Evolutionary conservation across 1,284 basidiomycete genomes (phyloP), one percentile per base, ranked within the genome.

Genomic region (Heterobasidion annosum): DNA sequence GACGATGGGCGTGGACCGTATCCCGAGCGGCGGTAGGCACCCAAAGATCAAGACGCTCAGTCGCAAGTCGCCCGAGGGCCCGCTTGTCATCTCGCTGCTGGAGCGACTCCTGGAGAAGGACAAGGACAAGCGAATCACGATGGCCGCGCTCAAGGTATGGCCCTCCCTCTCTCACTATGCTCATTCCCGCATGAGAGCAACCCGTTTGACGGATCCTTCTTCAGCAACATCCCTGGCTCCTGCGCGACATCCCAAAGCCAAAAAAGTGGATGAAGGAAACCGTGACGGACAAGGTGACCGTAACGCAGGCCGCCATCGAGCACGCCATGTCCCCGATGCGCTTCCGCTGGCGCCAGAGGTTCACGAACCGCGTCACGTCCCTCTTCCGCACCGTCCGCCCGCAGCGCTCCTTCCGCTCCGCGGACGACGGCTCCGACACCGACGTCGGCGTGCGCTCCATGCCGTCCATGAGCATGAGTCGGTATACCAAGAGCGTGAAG

Each of bases 91-190:
- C 47, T 77, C 84, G 58, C 72, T 98, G 49, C 73, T 99, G 16
- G 78, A 84, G 48, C 73, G 78, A 32, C 72, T 98, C 59, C 76
- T 99, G 46, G 82, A 92, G 67, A 98, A 98, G 74, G 88, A 96
- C 64, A 81, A 82, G 4, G 68, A 68, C 15, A 81, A 82, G 67
- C 81, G 96, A 51, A 92, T 96, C 55, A 88, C 83, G 33, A 77
- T 98, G 43, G 82, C 87, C 43, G 78, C 90, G 61, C 85, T 95
- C 61, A 98, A 97, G 82, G 91, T 93, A 64, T 63, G 81, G 67
- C 47, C 33, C 13, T 35, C 34, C 43, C 52, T 53, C 56, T 40
- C 47, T 52, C 54, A 54, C 45, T 58, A 50, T 55, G 53, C 53
- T 50, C 42, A 53, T 54, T 53, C 37, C 53, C 51, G 55, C 53